Percentiles rank a stretch among this genome's conserved stretches.
phyloP scores from a whole-genome alignment of 768 basidiomycete species.

The Termitomyces sp. region DNA sequence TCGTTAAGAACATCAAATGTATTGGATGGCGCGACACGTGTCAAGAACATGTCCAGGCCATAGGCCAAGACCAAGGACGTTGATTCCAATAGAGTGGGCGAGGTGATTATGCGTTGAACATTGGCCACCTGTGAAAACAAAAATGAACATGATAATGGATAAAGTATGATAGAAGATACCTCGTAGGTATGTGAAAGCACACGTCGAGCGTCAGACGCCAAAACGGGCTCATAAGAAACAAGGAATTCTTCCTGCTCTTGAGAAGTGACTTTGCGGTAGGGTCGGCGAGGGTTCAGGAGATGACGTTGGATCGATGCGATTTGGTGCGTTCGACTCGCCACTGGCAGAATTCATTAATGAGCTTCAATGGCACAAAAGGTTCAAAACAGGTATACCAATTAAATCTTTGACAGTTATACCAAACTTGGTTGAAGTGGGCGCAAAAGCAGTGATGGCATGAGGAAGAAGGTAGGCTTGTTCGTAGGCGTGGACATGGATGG shows the following conservation, averaged over 20 bases:
- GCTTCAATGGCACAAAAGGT: not conserved
- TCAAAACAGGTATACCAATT: conserved; percentile 68
- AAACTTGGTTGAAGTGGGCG: conserved; percentile 80
- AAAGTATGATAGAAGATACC: conserved; percentile 20
- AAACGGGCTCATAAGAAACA: conserved; percentile 77
- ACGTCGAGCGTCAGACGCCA: conserved; percentile 66
- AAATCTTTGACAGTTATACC: conserved; percentile 87
- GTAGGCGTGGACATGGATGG: conserved; percentile 51
- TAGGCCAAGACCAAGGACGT: conserved; percentile 86
- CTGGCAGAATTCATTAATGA: conserved; percentile 36
- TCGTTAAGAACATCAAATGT: conserved; percentile 93
- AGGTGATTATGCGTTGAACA: conserved; percentile 66
- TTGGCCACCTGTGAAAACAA: conserved; percentile 56
- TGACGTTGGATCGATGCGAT: conserved; percentile 73
- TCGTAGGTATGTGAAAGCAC: conserved; percentile 52
- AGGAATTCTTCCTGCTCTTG: conserved; percentile 86
- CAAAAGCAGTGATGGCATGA: conserved; percentile 63
- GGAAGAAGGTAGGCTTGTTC: conserved; percentile 75
- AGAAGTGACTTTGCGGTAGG: conserved; percentile 67
- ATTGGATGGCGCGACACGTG: conserved; percentile 79
- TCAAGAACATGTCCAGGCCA: conserved; percentile 89
- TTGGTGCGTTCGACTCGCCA: conserved; percentile 73
- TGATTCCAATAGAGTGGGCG: conserved; percentile 87
- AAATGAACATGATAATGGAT: not conserved
- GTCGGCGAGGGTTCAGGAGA: conserved; percentile 81